These are phyloP conservation scores for Curvularia eragrostidis DNA, from an alignment of 2,329 filamentous ascomycete species.

Conservation along the genomic window DNA sequence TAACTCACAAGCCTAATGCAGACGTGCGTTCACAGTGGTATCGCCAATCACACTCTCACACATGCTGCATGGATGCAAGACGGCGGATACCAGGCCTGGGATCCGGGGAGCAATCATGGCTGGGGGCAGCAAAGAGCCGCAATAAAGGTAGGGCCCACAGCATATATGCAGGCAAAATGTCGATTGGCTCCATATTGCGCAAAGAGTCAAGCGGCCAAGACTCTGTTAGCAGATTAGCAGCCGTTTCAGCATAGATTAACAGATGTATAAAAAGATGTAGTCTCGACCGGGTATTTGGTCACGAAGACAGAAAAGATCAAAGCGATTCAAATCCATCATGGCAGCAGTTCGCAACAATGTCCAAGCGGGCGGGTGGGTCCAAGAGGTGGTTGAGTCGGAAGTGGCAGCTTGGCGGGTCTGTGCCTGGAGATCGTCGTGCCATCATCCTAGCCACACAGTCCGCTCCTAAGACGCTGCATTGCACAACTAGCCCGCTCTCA, in stretches of 20 bases:
- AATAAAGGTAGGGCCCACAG: slow-evolving; percentile 17
- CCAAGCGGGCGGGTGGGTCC: slow-evolving; percentile 1
- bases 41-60: slow-evolving; percentile 34
- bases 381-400: slow-evolving; percentile 21
- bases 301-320: not conserved
- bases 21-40: slow-evolving; percentile 26
- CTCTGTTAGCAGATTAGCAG: not conserved
- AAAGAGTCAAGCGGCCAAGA: not conserved
- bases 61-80: slow-evolving; percentile 20
- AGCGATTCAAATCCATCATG: not conserved
- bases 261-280: not conserved
- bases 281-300: not conserved
- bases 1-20: slow-evolving; percentile 30
- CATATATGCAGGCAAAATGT: slow-evolving; percentile 27
- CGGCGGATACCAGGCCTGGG: not conserved
- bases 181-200: slow-evolving; percentile 7
- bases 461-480: slow-evolving; percentile 25
- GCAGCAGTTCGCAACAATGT: slow-evolving; percentile 2
- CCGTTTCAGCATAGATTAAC: not conserved
- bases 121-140: slow-evolving; percentile 17
- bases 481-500: slow-evolving; percentile 30
- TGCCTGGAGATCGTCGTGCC: slow-evolving; percentile 30
- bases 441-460: slow-evolving; percentile 25
- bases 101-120: not conserved
- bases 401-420: slow-evolving; percentile 27